Evolutionary conservation across 1,139 yeast species (phyloP), one percentile per base, ranked within the genome.

Genomic region (Candida pseudoviswanathii): DNA sequence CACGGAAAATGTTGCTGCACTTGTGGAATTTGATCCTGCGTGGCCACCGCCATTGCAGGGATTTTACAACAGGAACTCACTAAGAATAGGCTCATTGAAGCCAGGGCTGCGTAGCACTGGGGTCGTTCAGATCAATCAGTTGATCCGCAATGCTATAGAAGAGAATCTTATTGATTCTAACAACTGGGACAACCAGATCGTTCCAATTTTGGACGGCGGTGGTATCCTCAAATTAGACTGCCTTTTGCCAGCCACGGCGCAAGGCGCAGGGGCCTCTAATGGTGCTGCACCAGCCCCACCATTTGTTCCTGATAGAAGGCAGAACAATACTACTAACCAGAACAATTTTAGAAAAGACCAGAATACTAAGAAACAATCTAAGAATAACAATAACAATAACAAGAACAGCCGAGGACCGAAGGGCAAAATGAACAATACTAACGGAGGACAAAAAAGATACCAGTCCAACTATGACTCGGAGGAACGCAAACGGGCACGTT

Each of bases 401-500:
- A 30, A 40, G 9, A 46, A 39, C 5, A n/a, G 3, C 45, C 31
- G 33, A 22, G 43, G 39, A 4, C 16, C 32, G 5, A 37, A 37
- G 34, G 10, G 33, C 8, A 24, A 39, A 24, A 10, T 22, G 24
- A 16, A 32, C n/a, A 22, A 41, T 4, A 31, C 38, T 29, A 34
- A 30, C 24, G n/a, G 2, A n/a, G 24, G 32, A 8, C 27, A 29
- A 21, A 33, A 41, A 26, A 36, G 29, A 11, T 6, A 9, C 1
- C 5, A 24, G 3, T 47, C 55, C 5, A 65, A 64, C n/a, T 70
- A 40, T 51, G 70, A 66, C 48, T 71, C 83, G 0, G 62, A 60
- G 2, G 73, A 70, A 43, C 67, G 77, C 45, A 80, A 75, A 59
- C 71, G 63, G 52, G 71, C 68, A 51, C 70, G 87, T 55, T 75